Evolutionary conservation across 805 yeast genomes (phyloP).

Genomic region (Schizosaccharomyces pombe): ASM294v3 CU329670.1:1902501-1903000

Average conservation of each 20-base stretch:
- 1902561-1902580: background rate
- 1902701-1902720: background rate
- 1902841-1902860: slow-evolving; percentile 8
- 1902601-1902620: background rate
- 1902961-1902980: slow-evolving; percentile 9
- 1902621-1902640: background rate
- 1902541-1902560: background rate
- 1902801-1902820: slow-evolving; percentile 6
- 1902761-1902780: slow-evolving; percentile 11
- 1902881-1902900: slow-evolving; percentile 6
- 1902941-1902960: slow-evolving; percentile 11
- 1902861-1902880: slow-evolving; percentile 11
- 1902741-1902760: slow-evolving; percentile 5
- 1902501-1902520: background rate
- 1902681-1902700: background rate
- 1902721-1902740: slow-evolving; percentile 4
- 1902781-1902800: slow-evolving; percentile 12
- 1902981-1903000: slow-evolving; percentile 13
- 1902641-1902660: background rate
- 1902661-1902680: background rate
- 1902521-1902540: background rate
- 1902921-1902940: slow-evolving; percentile 9
- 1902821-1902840: background rate
- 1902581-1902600: background rate
- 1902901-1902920: background rate